These are phyloP conservation scores for Aspergillus proliferans DNA, from an alignment of 2,329 filamentous ascomycete species.

Conservation along the genomic window DNA sequence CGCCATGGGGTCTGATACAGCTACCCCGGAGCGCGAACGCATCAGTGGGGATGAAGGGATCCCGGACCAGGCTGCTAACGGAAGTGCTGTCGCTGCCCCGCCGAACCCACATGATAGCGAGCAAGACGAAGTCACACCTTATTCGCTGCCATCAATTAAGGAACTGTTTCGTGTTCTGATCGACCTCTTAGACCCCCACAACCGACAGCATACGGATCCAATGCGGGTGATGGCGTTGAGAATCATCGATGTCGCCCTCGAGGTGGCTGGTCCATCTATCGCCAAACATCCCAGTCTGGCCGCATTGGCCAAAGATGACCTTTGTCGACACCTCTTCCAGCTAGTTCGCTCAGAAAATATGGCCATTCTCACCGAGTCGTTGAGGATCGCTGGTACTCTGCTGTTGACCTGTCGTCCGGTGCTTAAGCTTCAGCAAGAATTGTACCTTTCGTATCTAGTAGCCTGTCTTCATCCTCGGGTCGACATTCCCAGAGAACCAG, in stretches of 20 bases:
- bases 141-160: conserved; percentile 87
- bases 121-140: conserved; percentile 65
- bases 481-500: conserved; percentile 82
- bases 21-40: conserved; percentile 25
- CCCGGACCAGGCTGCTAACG: conserved; percentile 26
- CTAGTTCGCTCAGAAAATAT: conserved; percentile 94
- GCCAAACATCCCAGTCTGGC: conserved; percentile 85
- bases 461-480: conserved; percentile 91
- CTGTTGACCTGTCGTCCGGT: conserved; percentile 84
- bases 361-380: conserved; percentile 83
- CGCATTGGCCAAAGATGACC: conserved; percentile 78
- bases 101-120: conserved; percentile 39
- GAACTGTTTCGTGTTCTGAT: conserved; percentile 92
- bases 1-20: conserved; percentile 34
- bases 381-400: conserved; percentile 85
- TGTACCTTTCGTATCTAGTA: conserved; percentile 90
- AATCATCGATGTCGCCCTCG: conserved; percentile 93
- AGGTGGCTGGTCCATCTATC: conserved; percentile 93
- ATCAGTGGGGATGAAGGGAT: conserved; percentile 27
- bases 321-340: conserved; percentile 93
- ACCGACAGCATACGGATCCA: conserved; percentile 84
- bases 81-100: conserved; percentile 26
- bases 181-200: conserved; percentile 87
- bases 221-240: conserved; percentile 96
- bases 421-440: conserved; percentile 90